These are phyloP conservation scores for Cladorrhinum sp. DNA, from an alignment of 2,329 filamentous ascomycete genomes.

Conservation along the genomic window DNA sequence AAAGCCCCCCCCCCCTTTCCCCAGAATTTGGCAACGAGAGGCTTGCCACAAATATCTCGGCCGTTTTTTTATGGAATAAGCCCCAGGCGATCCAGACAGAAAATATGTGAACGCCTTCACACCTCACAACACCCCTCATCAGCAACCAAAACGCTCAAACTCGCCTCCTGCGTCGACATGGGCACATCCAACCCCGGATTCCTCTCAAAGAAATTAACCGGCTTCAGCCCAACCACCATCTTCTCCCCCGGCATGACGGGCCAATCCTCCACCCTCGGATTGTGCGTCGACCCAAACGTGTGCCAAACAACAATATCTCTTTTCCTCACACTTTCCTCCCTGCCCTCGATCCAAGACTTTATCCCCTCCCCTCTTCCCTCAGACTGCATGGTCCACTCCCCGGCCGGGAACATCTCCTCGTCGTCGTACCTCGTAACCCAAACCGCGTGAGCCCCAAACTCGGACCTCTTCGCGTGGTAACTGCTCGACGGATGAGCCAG, in stretches of 20 bases:
- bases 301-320: constrained; percentile 57
- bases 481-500: constrained; percentile 40
- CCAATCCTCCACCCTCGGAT: constrained; percentile 63
- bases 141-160: constrained; percentile 33
- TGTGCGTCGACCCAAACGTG: constrained; percentile 60
- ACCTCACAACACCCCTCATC: too few species aligned
- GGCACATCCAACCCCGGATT: constrained; percentile 52
- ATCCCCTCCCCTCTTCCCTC: constrained; percentile 37
- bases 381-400: constrained; percentile 48
- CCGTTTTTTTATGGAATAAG: too few species aligned
- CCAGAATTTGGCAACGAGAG: too few species aligned
- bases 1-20: too few species aligned
- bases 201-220: constrained; percentile 50
- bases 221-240: constrained; percentile 46
- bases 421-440: constrained; percentile 46
- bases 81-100: too few species aligned
- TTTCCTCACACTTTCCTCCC: constrained; percentile 39
- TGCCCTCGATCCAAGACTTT: constrained; percentile 39
- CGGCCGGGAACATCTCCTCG: constrained; percentile 42
- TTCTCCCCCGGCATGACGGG: constrained; percentile 65
- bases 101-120: too few species aligned
- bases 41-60: too few species aligned
- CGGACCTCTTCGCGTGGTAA: constrained; percentile 39
- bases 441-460: constrained; percentile 43
- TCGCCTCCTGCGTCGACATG: constrained; percentile 43